Conservation (phyloP, 1,139 yeast species). For the Schwanniomyces etchellsii region DNA sequence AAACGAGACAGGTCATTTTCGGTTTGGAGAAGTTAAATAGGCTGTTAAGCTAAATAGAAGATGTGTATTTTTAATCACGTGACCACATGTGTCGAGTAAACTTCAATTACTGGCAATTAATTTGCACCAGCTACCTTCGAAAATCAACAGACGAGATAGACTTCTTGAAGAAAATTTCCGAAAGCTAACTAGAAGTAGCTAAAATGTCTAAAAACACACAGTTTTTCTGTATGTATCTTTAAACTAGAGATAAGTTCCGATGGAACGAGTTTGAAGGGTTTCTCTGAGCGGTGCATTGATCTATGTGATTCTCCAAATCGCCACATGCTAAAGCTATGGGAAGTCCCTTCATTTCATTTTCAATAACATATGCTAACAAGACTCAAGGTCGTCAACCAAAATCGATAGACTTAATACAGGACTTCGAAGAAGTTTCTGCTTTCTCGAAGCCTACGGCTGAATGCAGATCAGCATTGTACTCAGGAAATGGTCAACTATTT, state of each 20-base stretch:
- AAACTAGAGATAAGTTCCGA: background rate
- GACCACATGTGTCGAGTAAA: too few relatives aligned
- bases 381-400: constrained; percentile 55
- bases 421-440: constrained; percentile 33
- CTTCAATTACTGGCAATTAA: too few relatives aligned
- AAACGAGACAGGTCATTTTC: constrained; percentile 52
- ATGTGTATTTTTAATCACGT: too few relatives aligned
- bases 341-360: too few relatives aligned
- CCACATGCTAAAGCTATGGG: too few relatives aligned
- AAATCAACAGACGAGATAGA: too few relatives aligned
- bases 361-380: constrained; percentile 9
- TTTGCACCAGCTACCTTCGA: too few relatives aligned
- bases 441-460: constrained; percentile 33
- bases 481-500: constrained; percentile 50
- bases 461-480: constrained; percentile 44
- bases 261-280: background rate
- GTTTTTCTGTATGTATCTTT: constrained; percentile 33
- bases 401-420: constrained; percentile 53
- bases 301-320: too few relatives aligned
- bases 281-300: background rate
- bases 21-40: constrained; percentile 54
- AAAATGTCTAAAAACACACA: constrained; percentile 35
- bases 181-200: constrained; percentile 2
- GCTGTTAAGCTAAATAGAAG: too few relatives aligned
- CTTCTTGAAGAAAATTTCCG: too few relatives aligned